Evolutionary conservation across 495 filamentous ascomycete genomes (phyloP), one percentile per base, ranked within the genome.

Genomic region (Penicillium canescens): DNA sequence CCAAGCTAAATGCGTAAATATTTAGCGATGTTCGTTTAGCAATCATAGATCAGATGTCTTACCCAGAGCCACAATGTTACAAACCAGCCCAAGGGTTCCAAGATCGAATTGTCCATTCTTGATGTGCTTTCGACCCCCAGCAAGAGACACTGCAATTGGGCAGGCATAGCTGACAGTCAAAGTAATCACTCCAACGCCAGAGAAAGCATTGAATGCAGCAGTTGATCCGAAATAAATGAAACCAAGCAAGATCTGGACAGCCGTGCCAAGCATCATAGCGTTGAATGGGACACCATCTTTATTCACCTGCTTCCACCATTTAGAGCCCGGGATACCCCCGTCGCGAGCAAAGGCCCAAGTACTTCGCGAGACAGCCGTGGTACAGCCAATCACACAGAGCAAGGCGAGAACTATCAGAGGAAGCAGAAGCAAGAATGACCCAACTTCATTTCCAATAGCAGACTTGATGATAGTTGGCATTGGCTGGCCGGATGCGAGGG

Each of bases 321-420:
- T 60, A 18, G 79, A 84, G 6, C 82, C 78, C 0, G 82, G 85
- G 42, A 87, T 86, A 33, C 83, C 85, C 0, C 60, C 57, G 10
- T 74, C 69, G 38, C 70, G 81, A 36, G 81, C 82, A 59, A 90
- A 90, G 3, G 86, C 86, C 58, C 83, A 88, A n/a, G 80, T 82
- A 78, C 88, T 86, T 5, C 86, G 79, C 34, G 75, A 82, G 35
- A 77, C 79, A 6, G 86, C 86, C 6, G 85, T 86, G 78, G 86
- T 82, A 48, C 87, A 79, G 8, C 77, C 80, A 4, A 77, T 84
- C 2, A 76, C 77, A 6, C 83, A 84, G 59, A 89, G 85, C 1
- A 89, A 55, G 41, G 89, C 74, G 59, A 89, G 84, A 12, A 85
- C 78, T 4, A 87, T 73, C 37, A 89, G 76, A 4, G 88, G 74